These are phyloP conservation scores for Amaranthus cruentus DNA, from an alignment of 148 eudicot species.

Conservation along the genomic window DNA sequence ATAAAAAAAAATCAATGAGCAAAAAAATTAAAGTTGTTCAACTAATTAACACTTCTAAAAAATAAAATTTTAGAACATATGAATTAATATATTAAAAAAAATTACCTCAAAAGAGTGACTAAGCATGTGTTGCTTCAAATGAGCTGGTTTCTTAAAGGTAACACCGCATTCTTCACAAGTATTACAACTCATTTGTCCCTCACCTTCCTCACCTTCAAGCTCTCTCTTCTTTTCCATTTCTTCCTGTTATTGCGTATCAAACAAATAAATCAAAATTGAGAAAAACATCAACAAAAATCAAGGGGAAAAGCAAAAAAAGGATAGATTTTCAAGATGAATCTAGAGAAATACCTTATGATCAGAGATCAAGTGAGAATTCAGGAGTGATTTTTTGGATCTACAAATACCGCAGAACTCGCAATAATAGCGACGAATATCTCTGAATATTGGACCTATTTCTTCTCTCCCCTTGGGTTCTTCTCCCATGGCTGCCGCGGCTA, in stretches of 20 bases:
- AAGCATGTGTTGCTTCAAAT: constrained; percentile 87
- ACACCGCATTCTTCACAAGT: constrained; percentile 70
- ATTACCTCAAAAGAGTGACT: constrained; percentile 80
- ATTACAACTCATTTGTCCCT: constrained; percentile 32
- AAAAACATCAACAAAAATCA: not conserved
- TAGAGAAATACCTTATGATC: constrained; percentile 36
- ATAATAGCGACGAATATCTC: constrained; percentile 69
- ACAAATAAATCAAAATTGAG: constrained; percentile 1
- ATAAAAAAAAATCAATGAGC: not conserved
- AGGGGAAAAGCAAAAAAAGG: not conserved
- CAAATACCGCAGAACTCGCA: constrained; percentile 62
- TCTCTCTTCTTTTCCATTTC: constrained; percentile 34
- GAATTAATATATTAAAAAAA: not conserved
- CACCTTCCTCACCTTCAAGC: constrained; percentile 20
- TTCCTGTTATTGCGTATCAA: constrained; percentile 31
- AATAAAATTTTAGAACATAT: not conserved
- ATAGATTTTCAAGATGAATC: too few relatives aligned
- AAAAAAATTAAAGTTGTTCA: not conserved
- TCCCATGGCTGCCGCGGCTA: constrained; percentile 12
- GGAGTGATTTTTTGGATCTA: constrained; percentile 51
- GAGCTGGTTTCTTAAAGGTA: constrained; percentile 71
- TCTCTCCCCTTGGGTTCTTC: constrained; percentile 4
- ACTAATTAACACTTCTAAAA: not conserved
- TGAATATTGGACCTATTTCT: constrained; percentile 43
- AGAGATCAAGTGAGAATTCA: constrained; percentile 40